Base-by-base conservation (phyloP, 108 stramenopile species). In the Stephanodiscus minutulus region DNA sequence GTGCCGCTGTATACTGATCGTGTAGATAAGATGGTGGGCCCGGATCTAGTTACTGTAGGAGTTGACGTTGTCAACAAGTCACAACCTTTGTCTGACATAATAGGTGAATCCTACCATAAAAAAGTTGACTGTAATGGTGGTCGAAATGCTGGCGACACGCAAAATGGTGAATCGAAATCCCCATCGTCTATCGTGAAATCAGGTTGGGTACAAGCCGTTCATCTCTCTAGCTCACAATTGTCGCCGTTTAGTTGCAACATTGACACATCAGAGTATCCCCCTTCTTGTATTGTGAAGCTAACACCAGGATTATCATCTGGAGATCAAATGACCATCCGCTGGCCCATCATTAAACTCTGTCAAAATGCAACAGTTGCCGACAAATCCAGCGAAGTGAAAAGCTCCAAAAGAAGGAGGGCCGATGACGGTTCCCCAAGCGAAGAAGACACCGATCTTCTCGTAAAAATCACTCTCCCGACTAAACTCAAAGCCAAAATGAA, bases 241-340 rank as follows among this genome's bases (percentile, higher is more conserved):
- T 35, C 57, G 18, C 29, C 29, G 57, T 28, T 18, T 28, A 15
- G 57, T 18, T 17, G 57, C 29, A 33, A 35, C 57, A 36, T 58
- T 17, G 57, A 58, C n/a, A 15, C 57, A 36, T 58, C 57, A 12
- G 36, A 58, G 15, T 58, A 58, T 58, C 57, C 29, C 6, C 29
- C 57, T 61, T 78, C 70, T 41, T 78, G 77, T 50, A 53, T 78
- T 35, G 65, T 78, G 3, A 55, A 78, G 31, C 25, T 78, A 6
- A 65, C 77, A 15, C 47, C 39, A 44, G 58, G 49, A 57, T 37
- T 31, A 25, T 60, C 46, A 61, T 24, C 58, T 25, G 77, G 77
- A 13, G 77, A 78, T 35, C 57, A 47, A 35, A 49, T 78, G 31
- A 60, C 65, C 33, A 78, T 78, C 39, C 77, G 64, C 36, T 78